Percentiles rank a stretch among this genome's conserved stretches.
Conservation (phyloP, 2,329 filamentous ascomycete species). For the Talaromyces atroroseus region DNA sequence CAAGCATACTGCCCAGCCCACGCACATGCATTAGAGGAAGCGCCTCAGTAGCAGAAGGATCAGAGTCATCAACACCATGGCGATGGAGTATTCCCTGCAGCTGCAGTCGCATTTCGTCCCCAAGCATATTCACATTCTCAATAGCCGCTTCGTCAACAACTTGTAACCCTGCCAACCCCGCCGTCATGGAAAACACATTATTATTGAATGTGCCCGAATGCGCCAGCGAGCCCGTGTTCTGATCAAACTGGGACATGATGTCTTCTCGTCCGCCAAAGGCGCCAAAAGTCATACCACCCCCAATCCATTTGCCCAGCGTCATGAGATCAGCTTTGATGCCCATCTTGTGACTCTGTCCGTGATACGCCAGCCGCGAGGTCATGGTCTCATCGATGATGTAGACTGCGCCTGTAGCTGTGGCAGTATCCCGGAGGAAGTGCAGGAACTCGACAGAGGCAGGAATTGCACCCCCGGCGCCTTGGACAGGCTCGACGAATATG, state of each 20-base stretch:
- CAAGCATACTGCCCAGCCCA: neutral
- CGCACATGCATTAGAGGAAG: neutral
- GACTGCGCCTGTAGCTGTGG: slow-evolving; percentile 48
- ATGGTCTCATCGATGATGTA: slow-evolving; percentile 69
- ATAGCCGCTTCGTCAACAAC: neutral
- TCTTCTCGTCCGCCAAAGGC: slow-evolving; percentile 58
- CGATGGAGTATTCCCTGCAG: neutral
- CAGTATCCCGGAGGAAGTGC: slow-evolving; percentile 43
- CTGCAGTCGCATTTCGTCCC: neutral
- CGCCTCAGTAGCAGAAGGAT: neutral
- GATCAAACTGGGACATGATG: slow-evolving; percentile 57
- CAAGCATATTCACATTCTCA: neutral
- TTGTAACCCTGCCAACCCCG: slow-evolving; percentile 39
- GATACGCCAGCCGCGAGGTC: slow-evolving; percentile 55
- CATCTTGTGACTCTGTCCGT: slow-evolving; percentile 44
- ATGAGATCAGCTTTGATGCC: slow-evolving; percentile 55
- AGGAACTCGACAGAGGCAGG: slow-evolving; percentile 51
- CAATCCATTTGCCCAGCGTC: slow-evolving; percentile 62
- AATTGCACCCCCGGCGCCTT: slow-evolving; percentile 57
- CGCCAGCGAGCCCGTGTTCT: slow-evolving; percentile 37
- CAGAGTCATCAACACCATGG: neutral
- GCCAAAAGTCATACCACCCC: slow-evolving; percentile 62
- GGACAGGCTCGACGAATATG: slow-evolving; percentile 62
- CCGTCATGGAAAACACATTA: slow-evolving; percentile 57
- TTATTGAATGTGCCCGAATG: slow-evolving; percentile 66